phyloP scores from a whole-genome alignment of 495 filamentous ascomycete genomes.

The Melanomma pulvis-pyrius region DNA sequence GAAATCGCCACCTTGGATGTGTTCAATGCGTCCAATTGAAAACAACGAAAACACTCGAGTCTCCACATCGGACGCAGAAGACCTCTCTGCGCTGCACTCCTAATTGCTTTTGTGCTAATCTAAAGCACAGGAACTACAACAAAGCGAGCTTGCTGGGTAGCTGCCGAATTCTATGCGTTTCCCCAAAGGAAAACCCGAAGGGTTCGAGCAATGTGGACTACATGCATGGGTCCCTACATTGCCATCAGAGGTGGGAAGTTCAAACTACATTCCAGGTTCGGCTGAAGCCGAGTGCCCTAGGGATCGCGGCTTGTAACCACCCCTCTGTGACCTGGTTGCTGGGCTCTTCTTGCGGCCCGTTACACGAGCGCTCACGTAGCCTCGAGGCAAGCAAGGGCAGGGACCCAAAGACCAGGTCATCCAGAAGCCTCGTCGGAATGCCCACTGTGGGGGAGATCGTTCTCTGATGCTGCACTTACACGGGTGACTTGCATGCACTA shows the following conservation, averaged over 20 bases:
- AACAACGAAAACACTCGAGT: neutral
- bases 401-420: slow-evolving; percentile 27
- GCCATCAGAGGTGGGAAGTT: neutral
- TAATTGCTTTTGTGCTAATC: neutral
- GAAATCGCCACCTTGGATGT: neutral
- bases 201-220: too few species aligned
- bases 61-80: neutral
- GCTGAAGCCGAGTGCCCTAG: slow-evolving; percentile 10
- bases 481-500: slow-evolving; percentile 32
- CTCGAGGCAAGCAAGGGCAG: slow-evolving; percentile 33
- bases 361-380: slow-evolving; percentile 24
- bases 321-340: slow-evolving; percentile 24
- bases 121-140: neutral
- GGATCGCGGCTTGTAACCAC: slow-evolving; percentile 21
- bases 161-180: neutral
- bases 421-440: slow-evolving; percentile 31
- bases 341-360: slow-evolving; percentile 21
- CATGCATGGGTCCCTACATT: too few species aligned
- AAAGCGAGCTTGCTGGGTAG: too few species aligned
- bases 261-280: slow-evolving; percentile 15
- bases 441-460: slow-evolving; percentile 24
- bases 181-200: too few species aligned
- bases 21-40: neutral
- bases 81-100: neutral
- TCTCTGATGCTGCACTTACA: slow-evolving; percentile 20